A percentile compares a stretch with the other conserved stretches of the same genome.
Evolutionary conservation across 1,139 yeast species (phyloP).

Genomic region (Diutina ranongensis): DNA sequence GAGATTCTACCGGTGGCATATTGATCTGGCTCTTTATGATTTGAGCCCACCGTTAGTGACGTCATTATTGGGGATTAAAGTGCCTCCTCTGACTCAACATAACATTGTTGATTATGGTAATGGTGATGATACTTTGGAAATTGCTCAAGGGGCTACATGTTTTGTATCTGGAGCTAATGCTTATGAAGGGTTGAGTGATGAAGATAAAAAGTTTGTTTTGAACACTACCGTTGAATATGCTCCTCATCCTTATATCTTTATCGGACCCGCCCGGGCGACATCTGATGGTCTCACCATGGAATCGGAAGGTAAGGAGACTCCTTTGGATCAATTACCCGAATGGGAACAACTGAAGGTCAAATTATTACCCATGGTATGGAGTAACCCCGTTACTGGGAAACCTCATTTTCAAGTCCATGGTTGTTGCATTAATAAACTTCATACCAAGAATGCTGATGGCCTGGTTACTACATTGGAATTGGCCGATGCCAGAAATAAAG

Average conservation of each 20-base stretch:
- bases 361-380: slow-evolving; percentile 79
- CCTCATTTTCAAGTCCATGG: slow-evolving; percentile 83
- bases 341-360: slow-evolving; percentile 76
- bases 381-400: slow-evolving; percentile 76
- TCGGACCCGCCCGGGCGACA: slow-evolving; percentile 70
- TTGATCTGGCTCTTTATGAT: slow-evolving; percentile 79
- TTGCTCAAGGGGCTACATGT: slow-evolving; percentile 80
- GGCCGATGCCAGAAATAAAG: slow-evolving; percentile 60
- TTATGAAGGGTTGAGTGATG: slow-evolving; percentile 50
- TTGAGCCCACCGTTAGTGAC: slow-evolving; percentile 80
- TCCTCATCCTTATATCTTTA: slow-evolving; percentile 83
- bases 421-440: slow-evolving; percentile 63
- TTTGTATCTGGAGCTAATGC: slow-evolving; percentile 76
- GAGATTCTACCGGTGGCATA: slow-evolving; percentile 86
- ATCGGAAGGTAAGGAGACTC: slow-evolving; percentile 60
- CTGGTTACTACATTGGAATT: slow-evolving; percentile 37
- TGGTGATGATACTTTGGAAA: slow-evolving; percentile 44
- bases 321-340: slow-evolving; percentile 56
- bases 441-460: slow-evolving; percentile 46
- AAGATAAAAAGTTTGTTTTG: slow-evolving; percentile 63
- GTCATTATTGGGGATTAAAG: slow-evolving; percentile 69
- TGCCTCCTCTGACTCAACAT: slow-evolving; percentile 44
- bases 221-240: slow-evolving; percentile 75
- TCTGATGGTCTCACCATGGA: slow-evolving; percentile 81
- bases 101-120: slow-evolving; percentile 50